Percentiles rank a stretch among this genome's conserved stretches.
Conservation (phyloP, 1,284 basidiomycete species). For the Crucibulum cyathiforme region DNA sequence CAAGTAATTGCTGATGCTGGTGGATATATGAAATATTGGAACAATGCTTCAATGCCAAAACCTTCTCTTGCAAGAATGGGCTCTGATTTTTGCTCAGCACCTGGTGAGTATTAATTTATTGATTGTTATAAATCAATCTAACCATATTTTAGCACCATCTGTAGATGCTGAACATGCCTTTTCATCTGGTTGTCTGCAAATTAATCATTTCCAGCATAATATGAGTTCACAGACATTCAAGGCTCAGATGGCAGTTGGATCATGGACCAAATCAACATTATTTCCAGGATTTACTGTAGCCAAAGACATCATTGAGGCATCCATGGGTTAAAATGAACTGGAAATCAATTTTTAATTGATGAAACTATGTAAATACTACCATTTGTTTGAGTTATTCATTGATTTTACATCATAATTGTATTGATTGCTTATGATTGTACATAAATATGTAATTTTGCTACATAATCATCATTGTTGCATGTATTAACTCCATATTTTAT, state of each 20-base stretch:
- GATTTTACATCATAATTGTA: too few species aligned
- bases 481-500: too few species aligned
- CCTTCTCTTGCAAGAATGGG: slow-evolving; percentile 25
- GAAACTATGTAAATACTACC: too few species aligned
- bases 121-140: neutral
- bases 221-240: neutral
- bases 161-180: neutral
- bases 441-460: too few species aligned
- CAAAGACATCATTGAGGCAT: neutral
- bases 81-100: slow-evolving; percentile 26
- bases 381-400: too few species aligned
- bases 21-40: slow-evolving; percentile 24
- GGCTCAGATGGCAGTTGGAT: neutral
- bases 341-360: too few species aligned
- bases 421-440: too few species aligned
- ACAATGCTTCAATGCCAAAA: slow-evolving; percentile 1
- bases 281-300: neutral
- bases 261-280: neutral
- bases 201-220: neutral
- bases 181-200: neutral
- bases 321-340: too few species aligned
- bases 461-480: too few species aligned
- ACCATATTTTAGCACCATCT: neutral
- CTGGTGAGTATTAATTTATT: slow-evolving; percentile 16
- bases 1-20: slow-evolving; percentile 14